phyloP scores from a whole-genome alignment of 2,329 filamentous ascomycete genomes.

The Coleophoma crateriformis region DNA sequence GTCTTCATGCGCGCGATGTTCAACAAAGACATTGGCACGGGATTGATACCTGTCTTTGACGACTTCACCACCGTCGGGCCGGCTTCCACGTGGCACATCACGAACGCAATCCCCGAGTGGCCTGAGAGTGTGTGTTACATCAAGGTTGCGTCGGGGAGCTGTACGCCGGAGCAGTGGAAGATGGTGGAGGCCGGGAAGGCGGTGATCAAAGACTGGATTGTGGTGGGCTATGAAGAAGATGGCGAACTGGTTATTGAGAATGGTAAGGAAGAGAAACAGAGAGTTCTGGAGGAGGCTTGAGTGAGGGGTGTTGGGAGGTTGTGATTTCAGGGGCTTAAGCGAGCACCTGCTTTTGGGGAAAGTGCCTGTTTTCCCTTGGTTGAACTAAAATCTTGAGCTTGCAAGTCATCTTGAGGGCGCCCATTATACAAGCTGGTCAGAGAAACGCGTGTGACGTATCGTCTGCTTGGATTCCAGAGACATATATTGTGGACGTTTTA shows the following conservation, averaged over 20 bases:
- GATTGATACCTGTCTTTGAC: conserved; percentile 26
- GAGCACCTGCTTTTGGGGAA: too few species aligned
- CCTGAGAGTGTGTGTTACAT: conserved; percentile 37
- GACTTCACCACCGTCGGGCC: conserved; percentile 32
- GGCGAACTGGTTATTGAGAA: not conserved
- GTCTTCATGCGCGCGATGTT: conserved; percentile 45
- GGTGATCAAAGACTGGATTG: not conserved
- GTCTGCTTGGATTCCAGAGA: too few species aligned
- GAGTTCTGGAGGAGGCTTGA: not conserved
- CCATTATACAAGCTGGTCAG: too few species aligned
- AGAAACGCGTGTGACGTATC: too few species aligned
- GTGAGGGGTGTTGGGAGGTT: too few species aligned
- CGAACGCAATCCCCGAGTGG: conserved; percentile 29
- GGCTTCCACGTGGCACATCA: conserved; percentile 27
- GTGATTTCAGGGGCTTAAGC: too few species aligned
- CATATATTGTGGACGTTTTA: too few species aligned
- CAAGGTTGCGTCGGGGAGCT: not conserved
- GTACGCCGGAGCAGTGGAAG: not conserved
- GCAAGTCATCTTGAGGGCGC: too few species aligned
- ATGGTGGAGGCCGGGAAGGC: not conserved
- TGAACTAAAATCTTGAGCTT: too few species aligned
- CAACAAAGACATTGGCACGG: conserved; percentile 46
- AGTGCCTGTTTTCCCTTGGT: too few species aligned
- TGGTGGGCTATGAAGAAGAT: not conserved
- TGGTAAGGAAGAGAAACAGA: not conserved